phyloP scores from a whole-genome alignment of 2,329 filamentous ascomycete genomes.

The Verticillium nonalfalfae region DNA sequence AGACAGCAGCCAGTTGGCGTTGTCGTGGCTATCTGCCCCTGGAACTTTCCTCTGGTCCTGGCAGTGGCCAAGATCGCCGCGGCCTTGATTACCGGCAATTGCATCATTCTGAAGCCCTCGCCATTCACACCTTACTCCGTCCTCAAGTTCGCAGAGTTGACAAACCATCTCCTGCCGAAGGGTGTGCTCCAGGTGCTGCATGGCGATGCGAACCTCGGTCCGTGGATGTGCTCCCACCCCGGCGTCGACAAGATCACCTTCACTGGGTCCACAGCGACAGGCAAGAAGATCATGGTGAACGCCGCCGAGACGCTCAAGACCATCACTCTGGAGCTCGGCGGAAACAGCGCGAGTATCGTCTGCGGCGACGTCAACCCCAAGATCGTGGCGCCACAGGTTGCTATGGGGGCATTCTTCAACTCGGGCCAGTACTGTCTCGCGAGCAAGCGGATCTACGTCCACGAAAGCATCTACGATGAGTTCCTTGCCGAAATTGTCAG shows the following conservation, averaged over 20 bases:
- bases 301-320: slow-evolving; percentile 52
- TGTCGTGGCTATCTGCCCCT: slow-evolving; percentile 40
- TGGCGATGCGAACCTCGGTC: slow-evolving; percentile 55
- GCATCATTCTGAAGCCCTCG: slow-evolving; percentile 50
- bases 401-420: slow-evolving; percentile 48
- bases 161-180: slow-evolving; percentile 49
- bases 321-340: slow-evolving; percentile 55
- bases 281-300: slow-evolving; percentile 55
- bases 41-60: slow-evolving; percentile 39
- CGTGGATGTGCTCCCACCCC: slow-evolving; percentile 51
- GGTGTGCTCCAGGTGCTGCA: slow-evolving; percentile 57
- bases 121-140: slow-evolving; percentile 52
- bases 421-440: slow-evolving; percentile 32
- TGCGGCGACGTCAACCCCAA: slow-evolving; percentile 49
- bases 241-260: slow-evolving; percentile 58
- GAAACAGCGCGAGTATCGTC: slow-evolving; percentile 56
- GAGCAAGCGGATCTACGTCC: slow-evolving; percentile 53
- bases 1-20: slow-evolving; percentile 22
- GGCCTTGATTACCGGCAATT: slow-evolving; percentile 49
- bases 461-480: slow-evolving; percentile 51
- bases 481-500: slow-evolving; percentile 41
- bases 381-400: slow-evolving; percentile 28
- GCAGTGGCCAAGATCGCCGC: slow-evolving; percentile 48
- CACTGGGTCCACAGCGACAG: slow-evolving; percentile 54
- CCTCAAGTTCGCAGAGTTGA: slow-evolving; percentile 55